Evolutionary conservation across 495 filamentous ascomycete genomes (phyloP).

Genomic region (Trichoderma reesei): DNA sequence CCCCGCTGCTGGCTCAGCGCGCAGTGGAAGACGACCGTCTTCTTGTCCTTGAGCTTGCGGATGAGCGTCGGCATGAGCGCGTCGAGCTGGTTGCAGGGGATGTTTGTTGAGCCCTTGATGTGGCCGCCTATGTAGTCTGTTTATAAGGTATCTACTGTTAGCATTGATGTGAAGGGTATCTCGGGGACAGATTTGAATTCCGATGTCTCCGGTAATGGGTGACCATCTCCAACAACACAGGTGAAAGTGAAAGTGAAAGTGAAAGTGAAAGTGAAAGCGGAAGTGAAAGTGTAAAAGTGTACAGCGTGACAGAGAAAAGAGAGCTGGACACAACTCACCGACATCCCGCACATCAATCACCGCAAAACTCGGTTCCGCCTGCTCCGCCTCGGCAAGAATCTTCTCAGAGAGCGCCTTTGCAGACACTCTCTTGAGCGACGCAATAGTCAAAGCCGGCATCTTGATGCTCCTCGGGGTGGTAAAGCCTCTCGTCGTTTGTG

Average conservation of each 20-base stretch:
- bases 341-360: conserved; percentile 77
- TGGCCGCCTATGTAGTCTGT: conserved; percentile 88
- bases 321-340: conserved; percentile 29
- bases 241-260: too few species aligned
- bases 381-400: conserved; percentile 22
- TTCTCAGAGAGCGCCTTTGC: conserved; percentile 45
- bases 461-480: conserved; percentile 3
- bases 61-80: conserved; percentile 71
- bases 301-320: too few species aligned
- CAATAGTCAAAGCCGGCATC: conserved; percentile 44
- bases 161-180: too few species aligned
- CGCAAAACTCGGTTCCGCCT: conserved; percentile 37
- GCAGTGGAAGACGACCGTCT: conserved; percentile 90
- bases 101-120: conserved; percentile 65
- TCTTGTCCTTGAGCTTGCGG: conserved; percentile 63
- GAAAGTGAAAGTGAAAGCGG: too few species aligned
- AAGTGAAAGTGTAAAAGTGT: too few species aligned
- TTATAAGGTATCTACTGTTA: background rate
- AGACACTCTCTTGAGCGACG: conserved; percentile 50
- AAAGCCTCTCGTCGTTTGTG: background rate
- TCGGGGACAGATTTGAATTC: too few species aligned
- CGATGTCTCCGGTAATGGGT: too few species aligned
- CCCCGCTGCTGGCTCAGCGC: conserved; percentile 85
- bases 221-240: too few species aligned
- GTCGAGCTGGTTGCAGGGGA: conserved; percentile 64